phyloP scores from a whole-genome alignment of 495 filamentous ascomycete genomes.

The Cercophora sp. region DNA sequence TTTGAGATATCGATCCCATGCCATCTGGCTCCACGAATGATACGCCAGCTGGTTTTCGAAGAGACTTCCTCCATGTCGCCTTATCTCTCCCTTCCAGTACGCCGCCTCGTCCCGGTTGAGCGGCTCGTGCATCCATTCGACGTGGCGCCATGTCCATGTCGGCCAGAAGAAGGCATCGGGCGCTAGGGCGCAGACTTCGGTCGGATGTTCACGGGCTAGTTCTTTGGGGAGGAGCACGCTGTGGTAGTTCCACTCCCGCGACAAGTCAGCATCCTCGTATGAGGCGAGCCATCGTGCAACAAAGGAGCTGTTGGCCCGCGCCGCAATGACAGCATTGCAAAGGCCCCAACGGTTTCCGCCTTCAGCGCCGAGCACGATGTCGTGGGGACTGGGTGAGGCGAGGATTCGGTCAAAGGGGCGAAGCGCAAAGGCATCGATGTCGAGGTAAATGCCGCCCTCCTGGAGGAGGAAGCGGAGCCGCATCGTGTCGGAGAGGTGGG shows the following conservation, averaged over 20 bases:
- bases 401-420: slow-evolving; percentile 34
- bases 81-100: slow-evolving; percentile 34
- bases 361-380: slow-evolving; percentile 43
- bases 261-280: slow-evolving; percentile 36
- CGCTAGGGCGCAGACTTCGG: slow-evolving; percentile 41
- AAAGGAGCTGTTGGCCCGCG: slow-evolving; percentile 39
- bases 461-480: slow-evolving; percentile 39
- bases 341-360: slow-evolving; percentile 45
- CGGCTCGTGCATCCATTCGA: slow-evolving; percentile 44
- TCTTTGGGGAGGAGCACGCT: slow-evolving; percentile 40
- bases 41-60: slow-evolving; percentile 44
- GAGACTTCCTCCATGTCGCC: slow-evolving; percentile 35
- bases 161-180: slow-evolving; percentile 49
- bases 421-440: slow-evolving; percentile 41
- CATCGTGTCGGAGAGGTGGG: slow-evolving; percentile 43
- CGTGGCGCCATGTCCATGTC: slow-evolving; percentile 44
- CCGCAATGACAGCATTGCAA: slow-evolving; percentile 45
- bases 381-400: slow-evolving; percentile 33
- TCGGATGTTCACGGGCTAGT: slow-evolving; percentile 31
- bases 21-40: slow-evolving; percentile 47
- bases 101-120: slow-evolving; percentile 29
- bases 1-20: slow-evolving; percentile 40
- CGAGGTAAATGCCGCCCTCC: slow-evolving; percentile 45
- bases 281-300: slow-evolving; percentile 39
- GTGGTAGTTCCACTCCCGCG: slow-evolving; percentile 46